These are phyloP conservation scores for Lipomyces kockii DNA, from an alignment of 805 yeast genomes.

Conservation along the genomic window DNA sequence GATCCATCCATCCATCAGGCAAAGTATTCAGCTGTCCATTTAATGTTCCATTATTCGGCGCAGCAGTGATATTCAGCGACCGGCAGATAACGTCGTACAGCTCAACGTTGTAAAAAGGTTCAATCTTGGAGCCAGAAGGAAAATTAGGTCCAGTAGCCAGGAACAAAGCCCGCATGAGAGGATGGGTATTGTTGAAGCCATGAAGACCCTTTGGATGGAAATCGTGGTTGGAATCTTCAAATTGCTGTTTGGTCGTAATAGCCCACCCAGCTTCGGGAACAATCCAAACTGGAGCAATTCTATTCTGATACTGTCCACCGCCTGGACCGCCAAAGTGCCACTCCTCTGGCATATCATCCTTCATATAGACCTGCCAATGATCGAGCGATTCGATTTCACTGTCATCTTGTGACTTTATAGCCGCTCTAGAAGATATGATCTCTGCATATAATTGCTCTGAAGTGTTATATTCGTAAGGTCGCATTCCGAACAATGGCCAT, in stretches of 20 bases:
- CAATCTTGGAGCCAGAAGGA: slow-evolving; percentile 48
- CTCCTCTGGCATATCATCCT: slow-evolving; percentile 59
- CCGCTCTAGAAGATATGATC: slow-evolving; percentile 46
- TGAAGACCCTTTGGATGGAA: slow-evolving; percentile 78
- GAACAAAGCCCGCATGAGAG: slow-evolving; percentile 80
- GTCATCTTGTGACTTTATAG: slow-evolving; percentile 42
- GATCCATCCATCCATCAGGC: slow-evolving; percentile 41
- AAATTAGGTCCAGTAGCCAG: slow-evolving; percentile 83
- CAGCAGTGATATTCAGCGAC: slow-evolving; percentile 56
- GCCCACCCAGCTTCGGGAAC: slow-evolving; percentile 83
- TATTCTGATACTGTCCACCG: slow-evolving; percentile 52
- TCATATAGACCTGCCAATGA: slow-evolving; percentile 54
- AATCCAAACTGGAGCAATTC: slow-evolving; percentile 86
- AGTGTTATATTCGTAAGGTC: slow-evolving; percentile 55
- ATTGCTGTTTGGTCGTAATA: slow-evolving; percentile 63
- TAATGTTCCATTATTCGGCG: slow-evolving; percentile 61
- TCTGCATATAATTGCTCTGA: slow-evolving; percentile 55
- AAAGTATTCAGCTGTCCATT: slow-evolving; percentile 37
- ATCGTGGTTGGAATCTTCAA: slow-evolving; percentile 54
- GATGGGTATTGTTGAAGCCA: slow-evolving; percentile 69
- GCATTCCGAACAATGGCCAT: slow-evolving; percentile 82
- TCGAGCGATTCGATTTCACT: slow-evolving; percentile 32
- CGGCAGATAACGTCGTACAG: slow-evolving; percentile 78
- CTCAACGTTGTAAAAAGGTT: slow-evolving; percentile 74
- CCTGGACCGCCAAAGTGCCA: slow-evolving; percentile 60